These are phyloP conservation scores for Verticillium alfalfae DNA, from an alignment of 2,329 filamentous ascomycete species.

Conservation along the genomic window DNA sequence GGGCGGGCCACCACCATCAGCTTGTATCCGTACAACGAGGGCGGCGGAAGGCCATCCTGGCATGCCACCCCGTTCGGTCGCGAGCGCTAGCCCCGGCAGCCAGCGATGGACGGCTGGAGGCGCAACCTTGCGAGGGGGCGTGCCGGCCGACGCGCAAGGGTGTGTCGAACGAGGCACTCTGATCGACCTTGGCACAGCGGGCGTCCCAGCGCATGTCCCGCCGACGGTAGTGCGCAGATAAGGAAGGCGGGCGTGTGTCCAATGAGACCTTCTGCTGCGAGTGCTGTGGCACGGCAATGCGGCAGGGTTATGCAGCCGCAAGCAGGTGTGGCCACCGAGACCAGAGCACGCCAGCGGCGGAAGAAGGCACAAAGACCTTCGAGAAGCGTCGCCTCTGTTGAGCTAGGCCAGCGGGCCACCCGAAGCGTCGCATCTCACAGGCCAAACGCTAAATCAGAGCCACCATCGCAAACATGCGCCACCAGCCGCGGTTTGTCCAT, in stretches of 20 bases:
- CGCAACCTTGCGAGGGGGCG: not conserved
- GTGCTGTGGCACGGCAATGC: not conserved
- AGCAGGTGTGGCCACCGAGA: not conserved
- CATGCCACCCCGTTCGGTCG: not conserved
- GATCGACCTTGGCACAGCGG: constrained; percentile 11
- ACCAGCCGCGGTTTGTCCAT: not conserved
- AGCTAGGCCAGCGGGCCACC: not conserved
- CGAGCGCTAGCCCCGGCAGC: not conserved
- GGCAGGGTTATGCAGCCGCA: not conserved
- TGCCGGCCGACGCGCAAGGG: not conserved
- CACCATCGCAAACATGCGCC: not conserved
- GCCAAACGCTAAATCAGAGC: not conserved
- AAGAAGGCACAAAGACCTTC: not conserved
- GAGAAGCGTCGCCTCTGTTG: not conserved
- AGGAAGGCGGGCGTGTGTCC: not conserved
- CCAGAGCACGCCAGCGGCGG: not conserved
- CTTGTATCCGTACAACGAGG: not conserved
- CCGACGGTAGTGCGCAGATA: constrained; percentile 1
- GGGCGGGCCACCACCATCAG: not conserved
- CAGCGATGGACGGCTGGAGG: not conserved
- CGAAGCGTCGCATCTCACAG: not conserved
- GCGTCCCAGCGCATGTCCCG: constrained; percentile 1
- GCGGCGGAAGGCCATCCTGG: not conserved
- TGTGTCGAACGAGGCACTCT: not conserved
- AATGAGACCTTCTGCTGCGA: not conserved